phyloP scores from a whole-genome alignment of 306 rosid species.

The Abrus pulchellus region DNA sequence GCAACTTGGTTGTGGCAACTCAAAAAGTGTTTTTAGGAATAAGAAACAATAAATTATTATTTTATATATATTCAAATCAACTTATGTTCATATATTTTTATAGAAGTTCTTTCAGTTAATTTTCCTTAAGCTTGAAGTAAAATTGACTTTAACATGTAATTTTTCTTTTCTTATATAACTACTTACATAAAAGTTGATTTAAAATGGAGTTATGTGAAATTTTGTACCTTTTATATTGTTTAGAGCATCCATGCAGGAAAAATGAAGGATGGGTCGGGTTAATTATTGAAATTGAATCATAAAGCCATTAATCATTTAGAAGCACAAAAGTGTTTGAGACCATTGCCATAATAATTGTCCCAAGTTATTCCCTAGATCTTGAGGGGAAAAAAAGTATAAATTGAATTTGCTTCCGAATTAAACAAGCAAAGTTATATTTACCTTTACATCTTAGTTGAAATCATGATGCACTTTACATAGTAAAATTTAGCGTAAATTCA shows the following conservation, averaged over 20 bases:
- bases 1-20: no score
- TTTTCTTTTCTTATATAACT: no score
- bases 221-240: background rate
- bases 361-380: background rate
- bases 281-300: slow-evolving; percentile 27
- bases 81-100: no score
- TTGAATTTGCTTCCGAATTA: background rate
- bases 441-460: background rate
- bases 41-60: no score
- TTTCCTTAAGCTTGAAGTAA: no score
- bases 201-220: background rate
- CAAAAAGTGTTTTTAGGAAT: no score
- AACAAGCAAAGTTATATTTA: background rate
- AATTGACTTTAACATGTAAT: no score
- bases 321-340: slow-evolving; percentile 24
- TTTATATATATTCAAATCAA: no score
- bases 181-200: no score
- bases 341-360: slow-evolving; percentile 22
- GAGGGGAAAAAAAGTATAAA: background rate
- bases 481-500: background rate
- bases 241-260: slow-evolving; percentile 16
- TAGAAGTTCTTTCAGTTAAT: no score
- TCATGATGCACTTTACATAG: background rate
- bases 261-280: slow-evolving; percentile 32
- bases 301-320: slow-evolving; percentile 13